Base-by-base conservation (phyloP, 176 grass and related monocot genomes). In the Carex pumila region DNA sequence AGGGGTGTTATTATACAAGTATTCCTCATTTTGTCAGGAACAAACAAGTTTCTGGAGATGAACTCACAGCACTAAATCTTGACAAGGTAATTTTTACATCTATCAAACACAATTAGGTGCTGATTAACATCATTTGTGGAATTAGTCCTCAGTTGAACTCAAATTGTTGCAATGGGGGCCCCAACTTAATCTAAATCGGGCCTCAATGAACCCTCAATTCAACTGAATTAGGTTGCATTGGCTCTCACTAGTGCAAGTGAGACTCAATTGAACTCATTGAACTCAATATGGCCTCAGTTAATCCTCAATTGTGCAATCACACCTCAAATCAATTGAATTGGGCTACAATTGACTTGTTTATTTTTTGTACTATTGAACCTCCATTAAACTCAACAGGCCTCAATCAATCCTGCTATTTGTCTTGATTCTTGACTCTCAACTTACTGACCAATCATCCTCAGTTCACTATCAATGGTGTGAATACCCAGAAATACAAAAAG, bases 1-100 rank as follows among this genome's bases (percentile, higher is more conserved):
- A 65, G 88, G 88, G 95, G 62, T 94, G 92, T 90, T 98, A 94
- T 66, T 94, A 93, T 45, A 93, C 95, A 83, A 71, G 63, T 79
- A 94, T 98, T 83, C 95, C 92, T 58, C 74, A 82, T 88, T 84
- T 93, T 58, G 68, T 98, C 72, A 98, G 92, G 82, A 85, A 90
- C 74, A 90, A 69, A 57, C 81, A 85, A 53, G 61, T 94, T 59
- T 89, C 87, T 37, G 86, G 84, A 36, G 89, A 92, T 87, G 90
- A 98, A 83, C 89, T 98, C 55, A 98, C 91, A 37, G 83, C 89
- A 6, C 65, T 98, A 17, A 98, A 98, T 89, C 81, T 94, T 85
- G 95, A 98, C 75, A 98, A 94, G 88, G 94, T 97, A 91, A 94
- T 88, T 31, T 43, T 87, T 70, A 45, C n/a, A 82, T 63, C 7